Conservation (phyloP, 352 stramenopile genomes). For the Peronospora belbahrii region DNA sequence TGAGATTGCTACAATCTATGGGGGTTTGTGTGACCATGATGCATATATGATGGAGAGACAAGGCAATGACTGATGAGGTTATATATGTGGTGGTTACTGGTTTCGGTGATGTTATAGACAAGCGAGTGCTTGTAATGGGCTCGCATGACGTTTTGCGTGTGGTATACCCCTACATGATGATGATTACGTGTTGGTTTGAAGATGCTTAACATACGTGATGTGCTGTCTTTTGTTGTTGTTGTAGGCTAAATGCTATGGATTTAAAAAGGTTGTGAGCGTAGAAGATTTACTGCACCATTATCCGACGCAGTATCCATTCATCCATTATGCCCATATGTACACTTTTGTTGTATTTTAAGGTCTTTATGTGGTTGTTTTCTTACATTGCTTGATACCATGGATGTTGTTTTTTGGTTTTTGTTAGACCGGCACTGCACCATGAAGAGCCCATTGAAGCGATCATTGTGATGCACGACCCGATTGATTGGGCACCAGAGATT, state of each 20-base stretch:
- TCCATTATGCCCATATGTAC: constrained; percentile 57
- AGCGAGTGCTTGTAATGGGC: constrained; percentile 82
- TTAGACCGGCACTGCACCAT: constrained; percentile 41
- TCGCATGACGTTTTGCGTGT: constrained; percentile 77
- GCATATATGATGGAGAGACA: background rate
- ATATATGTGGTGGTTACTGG: background rate
- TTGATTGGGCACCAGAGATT: constrained; percentile 84
- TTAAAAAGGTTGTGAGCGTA: constrained; percentile 74
- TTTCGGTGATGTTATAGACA: constrained; percentile 31
- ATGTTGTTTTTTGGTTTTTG: background rate
- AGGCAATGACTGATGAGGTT: no score
- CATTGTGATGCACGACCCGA: constrained; percentile 87
- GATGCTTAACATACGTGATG: no score
- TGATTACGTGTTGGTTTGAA: no score
- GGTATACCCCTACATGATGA: no score
- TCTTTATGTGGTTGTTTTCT: background rate
- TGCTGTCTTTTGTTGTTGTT: no score
- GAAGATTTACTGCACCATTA: constrained; percentile 60
- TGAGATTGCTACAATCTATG: constrained; percentile 53
- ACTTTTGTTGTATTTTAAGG: background rate
- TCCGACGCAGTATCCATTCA: constrained; percentile 78
- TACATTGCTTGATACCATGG: background rate
- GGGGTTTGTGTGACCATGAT: constrained; percentile 21
- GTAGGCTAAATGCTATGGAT: constrained; percentile 65
- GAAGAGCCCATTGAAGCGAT: constrained; percentile 76